Base-by-base conservation (phyloP, 805 yeast species). In the Candida rishiriensis region DNA sequence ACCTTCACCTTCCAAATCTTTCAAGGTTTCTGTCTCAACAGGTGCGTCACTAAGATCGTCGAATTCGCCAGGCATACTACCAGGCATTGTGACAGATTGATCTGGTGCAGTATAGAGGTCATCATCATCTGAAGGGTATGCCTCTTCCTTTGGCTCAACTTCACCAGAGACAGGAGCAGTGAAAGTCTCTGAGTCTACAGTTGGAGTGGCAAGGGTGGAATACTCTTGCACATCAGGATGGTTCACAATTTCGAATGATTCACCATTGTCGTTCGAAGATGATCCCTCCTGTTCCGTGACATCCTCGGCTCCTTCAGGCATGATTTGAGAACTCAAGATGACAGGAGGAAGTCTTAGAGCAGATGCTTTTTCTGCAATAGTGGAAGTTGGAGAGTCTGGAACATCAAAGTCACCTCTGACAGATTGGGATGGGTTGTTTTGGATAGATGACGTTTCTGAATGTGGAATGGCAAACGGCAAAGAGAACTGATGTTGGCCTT, bases 341-440 rank as follows among this genome's bases (percentile, higher is more conserved):
- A 46, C 48, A 10, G 53, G 56, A 12, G 56, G 52, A 11, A 63
- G 58, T 21, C 26, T 21, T 7, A 21, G 26, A 21, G 60, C 57
- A 30, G 63, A 54, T 15, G 56, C 51, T 12, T 60, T 66, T 47
- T 55, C 66, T 30, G 50, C 64, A 34, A 61, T 56, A 1, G 67
- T 63, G 2, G 65, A 58, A 10, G 64, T 48, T 35, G 63, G 71
- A 5, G 75, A 69, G 34, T 66, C 61, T 8, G 75, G 63, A 14
- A 60, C 60, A 47, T 77, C 81, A 13, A 72, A 63, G 49, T 82
- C 96, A 50, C 86, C 96, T 48, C 96, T 80, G 8, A 88, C 95
- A 17, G 96, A 86, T 64, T 81, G 78, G 0, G 97, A 90, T 2
- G 97, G 88, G 61, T 91, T 89, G 66, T 90, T 90, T 55, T 85